Evolutionary conservation across 169 alveolate species (phyloP).

Genomic region (Cystoisospora suis): DNA sequence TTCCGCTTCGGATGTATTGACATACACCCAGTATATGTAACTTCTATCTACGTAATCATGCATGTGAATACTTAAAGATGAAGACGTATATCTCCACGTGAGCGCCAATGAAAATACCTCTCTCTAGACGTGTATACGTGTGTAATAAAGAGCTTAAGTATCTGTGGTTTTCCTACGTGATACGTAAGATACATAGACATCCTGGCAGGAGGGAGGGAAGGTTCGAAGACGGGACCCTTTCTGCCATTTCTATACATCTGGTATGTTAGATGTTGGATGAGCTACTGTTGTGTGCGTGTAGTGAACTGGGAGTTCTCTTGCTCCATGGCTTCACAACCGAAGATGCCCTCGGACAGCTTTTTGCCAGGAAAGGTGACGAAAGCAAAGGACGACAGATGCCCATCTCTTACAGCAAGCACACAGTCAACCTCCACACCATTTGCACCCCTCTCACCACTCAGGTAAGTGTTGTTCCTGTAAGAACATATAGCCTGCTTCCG

Average conservation of each 20-base stretch:
- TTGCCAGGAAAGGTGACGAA: constrained; percentile 82
- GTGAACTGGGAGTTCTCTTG: constrained; percentile 93
- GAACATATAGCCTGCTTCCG: too few relatives aligned
- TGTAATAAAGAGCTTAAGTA: too few relatives aligned
- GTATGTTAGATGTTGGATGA: too few relatives aligned
- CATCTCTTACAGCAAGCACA: constrained; percentile 74
- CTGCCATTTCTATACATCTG: too few relatives aligned
- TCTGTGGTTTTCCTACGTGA: too few relatives aligned
- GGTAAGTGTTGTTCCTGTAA: too few relatives aligned
- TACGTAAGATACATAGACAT: too few relatives aligned
- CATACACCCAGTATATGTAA: background rate
- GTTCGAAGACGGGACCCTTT: too few relatives aligned
- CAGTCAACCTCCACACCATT: constrained; percentile 46
- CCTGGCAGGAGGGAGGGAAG: too few relatives aligned
- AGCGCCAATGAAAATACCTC: background rate
- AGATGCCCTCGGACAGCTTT: constrained; percentile 71
- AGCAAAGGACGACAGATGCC: constrained; percentile 98
- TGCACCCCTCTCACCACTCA: constrained; percentile 66
- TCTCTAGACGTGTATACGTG: background rate
- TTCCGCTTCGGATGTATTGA: background rate
- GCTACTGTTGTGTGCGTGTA: constrained; percentile 82
- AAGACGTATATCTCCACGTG: background rate
- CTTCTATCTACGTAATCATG: background rate
- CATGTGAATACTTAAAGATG: background rate
- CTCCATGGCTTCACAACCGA: constrained; percentile 90